These are phyloP conservation scores for Ottelia alismoides DNA, from an alignment of 106 monocot species.

Conservation along the genomic window DNA sequence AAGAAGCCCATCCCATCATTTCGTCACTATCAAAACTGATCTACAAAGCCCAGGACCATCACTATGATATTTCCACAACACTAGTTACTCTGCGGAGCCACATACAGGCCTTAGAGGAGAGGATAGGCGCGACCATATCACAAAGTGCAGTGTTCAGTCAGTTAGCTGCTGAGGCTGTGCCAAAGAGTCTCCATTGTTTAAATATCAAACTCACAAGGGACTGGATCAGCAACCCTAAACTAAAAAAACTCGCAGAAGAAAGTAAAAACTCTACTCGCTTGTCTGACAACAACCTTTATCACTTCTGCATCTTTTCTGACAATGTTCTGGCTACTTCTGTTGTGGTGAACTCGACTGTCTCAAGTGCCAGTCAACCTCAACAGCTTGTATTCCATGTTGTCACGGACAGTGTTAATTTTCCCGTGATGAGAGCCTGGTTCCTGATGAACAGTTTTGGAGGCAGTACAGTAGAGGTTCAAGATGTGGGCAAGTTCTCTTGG, in stretches of 20 bases:
- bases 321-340: conserved; percentile 56
- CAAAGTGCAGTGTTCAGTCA: conserved; percentile 39
- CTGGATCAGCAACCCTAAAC: conserved; percentile 24
- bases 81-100: conserved; percentile 42
- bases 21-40: conserved; percentile 26
- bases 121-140: conserved; percentile 32
- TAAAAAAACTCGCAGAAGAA: conserved; percentile 25
- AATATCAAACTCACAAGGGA: conserved; percentile 32
- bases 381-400: conserved; percentile 61
- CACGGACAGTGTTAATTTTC: conserved; percentile 29
- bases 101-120: conserved; percentile 41
- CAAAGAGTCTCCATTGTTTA: conserved; percentile 42
- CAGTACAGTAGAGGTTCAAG: conserved; percentile 24
- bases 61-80: conserved; percentile 51
- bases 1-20: conserved; percentile 34
- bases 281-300: conserved; percentile 49
- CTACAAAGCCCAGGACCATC: conserved; percentile 40
- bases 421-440: conserved; percentile 52
- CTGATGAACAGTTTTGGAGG: conserved; percentile 30
- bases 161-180: conserved; percentile 34
- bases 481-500: conserved; percentile 39
- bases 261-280: conserved; percentile 27
- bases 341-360: conserved; percentile 50
- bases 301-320: conserved; percentile 59
- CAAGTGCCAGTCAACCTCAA: conserved; percentile 46